Conservation (phyloP, 148 eudicot species). For the Rhododendron kiyosumense region DNA sequence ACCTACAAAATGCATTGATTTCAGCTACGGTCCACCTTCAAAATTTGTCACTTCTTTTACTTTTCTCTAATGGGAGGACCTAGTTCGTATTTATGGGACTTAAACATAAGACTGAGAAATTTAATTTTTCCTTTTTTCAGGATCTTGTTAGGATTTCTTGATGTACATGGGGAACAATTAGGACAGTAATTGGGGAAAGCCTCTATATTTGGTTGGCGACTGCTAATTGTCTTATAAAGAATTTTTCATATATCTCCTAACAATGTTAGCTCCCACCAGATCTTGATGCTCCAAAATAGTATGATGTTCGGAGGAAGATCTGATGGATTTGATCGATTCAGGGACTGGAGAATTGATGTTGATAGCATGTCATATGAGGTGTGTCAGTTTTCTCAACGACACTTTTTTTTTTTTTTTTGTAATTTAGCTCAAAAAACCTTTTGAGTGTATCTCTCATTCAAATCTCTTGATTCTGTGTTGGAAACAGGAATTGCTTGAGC, state of each 20-base stretch:
- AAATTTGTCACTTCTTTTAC: neutral
- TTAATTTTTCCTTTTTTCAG: neutral
- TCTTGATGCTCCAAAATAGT: constrained; percentile 70
- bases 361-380: constrained; percentile 95
- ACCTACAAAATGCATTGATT: neutral
- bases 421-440: neutral
- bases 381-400: neutral
- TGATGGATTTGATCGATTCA: constrained; percentile 52
- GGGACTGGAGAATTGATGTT: constrained; percentile 75
- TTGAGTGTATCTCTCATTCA: neutral
- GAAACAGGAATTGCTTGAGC: constrained; percentile 77
- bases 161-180: neutral
- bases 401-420: neutral
- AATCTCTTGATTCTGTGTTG: constrained; percentile 9
- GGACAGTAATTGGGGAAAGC: neutral
- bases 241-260: neutral
- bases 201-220: neutral
- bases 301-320: constrained; percentile 68
- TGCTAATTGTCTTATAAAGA: neutral
- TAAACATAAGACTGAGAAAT: neutral
- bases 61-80: neutral
- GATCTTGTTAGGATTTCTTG: neutral
- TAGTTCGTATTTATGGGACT: neutral
- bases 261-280: constrained; percentile 36
- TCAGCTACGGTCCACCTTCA: neutral